Percentiles rank a stretch among this genome's conserved stretches.
Evolutionary conservation across 2,329 filamentous ascomycete genomes (phyloP).

Genomic region (Alternaria panax): DNA sequence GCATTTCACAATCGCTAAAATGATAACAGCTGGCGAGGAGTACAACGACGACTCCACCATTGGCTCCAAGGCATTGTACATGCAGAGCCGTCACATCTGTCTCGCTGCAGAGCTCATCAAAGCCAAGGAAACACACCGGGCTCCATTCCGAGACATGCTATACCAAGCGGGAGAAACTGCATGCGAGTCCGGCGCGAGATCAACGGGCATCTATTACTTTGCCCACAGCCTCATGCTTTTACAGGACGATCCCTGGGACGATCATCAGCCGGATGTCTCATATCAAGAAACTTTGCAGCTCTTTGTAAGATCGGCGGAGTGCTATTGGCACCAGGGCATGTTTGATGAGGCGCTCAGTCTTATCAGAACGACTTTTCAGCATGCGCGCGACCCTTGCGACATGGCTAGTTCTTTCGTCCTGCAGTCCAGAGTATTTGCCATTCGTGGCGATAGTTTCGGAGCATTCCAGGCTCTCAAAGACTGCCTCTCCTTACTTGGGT

Average conservation of each 20-base stretch:
- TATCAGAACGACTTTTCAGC: conserved; percentile 72
- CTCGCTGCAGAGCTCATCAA: conserved; percentile 79
- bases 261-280: conserved; percentile 72
- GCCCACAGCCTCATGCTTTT: conserved; percentile 78
- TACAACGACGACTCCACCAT: conserved; percentile 63
- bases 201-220: conserved; percentile 84
- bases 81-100: conserved; percentile 81
- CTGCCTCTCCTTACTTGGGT: conserved; percentile 71
- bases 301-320: conserved; percentile 81
- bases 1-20: conserved; percentile 89
- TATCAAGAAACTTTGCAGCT: conserved; percentile 81
- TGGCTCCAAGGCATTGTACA: conserved; percentile 65
- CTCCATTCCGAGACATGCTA: conserved; percentile 76
- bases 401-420: conserved; percentile 86
- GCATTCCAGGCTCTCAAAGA: conserved; percentile 73
- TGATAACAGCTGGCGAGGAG: conserved; percentile 74
- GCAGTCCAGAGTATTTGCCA: conserved; percentile 78
- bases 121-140: conserved; percentile 64
- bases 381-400: conserved; percentile 76
- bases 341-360: conserved; percentile 71
- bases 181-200: conserved; percentile 80
- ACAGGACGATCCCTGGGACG: conserved; percentile 79
- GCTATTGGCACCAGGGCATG: conserved; percentile 79
- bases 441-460: conserved; percentile 73
- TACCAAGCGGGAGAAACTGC: conserved; percentile 80